Conservation (phyloP, 2,329 filamentous ascomycete species). For the Cladobotryum mycophilum region DNA sequence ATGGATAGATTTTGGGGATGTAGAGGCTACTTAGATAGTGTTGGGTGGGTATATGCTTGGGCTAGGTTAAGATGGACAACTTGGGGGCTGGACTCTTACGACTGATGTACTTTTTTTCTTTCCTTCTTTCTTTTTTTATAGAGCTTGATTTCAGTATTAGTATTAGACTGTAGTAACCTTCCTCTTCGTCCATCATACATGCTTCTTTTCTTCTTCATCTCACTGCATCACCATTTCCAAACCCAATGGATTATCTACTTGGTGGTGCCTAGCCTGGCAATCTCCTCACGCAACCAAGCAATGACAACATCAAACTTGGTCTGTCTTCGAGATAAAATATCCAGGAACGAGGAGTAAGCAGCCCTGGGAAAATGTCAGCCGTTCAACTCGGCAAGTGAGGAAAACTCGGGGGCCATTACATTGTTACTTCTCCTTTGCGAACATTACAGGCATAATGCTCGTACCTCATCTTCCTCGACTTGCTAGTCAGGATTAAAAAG, state of each 20-base stretch:
- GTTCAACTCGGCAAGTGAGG: background rate
- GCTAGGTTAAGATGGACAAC: no score
- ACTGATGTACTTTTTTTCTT: no score
- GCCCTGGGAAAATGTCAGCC: conserved; percentile 41
- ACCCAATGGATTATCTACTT: background rate
- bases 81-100: no score
- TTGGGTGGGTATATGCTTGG: no score
- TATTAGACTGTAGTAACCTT: no score
- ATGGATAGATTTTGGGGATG: background rate
- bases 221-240: background rate
- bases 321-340: conserved; percentile 65
- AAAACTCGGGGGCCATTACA: conserved; percentile 40
- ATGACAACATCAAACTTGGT: conserved; percentile 59
- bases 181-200: background rate
- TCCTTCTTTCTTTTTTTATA: no score
- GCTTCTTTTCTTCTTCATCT: background rate
- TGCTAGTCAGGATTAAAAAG: conserved; percentile 56
- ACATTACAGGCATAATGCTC: conserved; percentile 54
- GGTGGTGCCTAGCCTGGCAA: conserved; percentile 26
- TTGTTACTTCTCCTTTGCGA: conserved; percentile 51
- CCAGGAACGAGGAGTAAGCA: conserved; percentile 62
- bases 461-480: conserved; percentile 37
- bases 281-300: conserved; percentile 56
- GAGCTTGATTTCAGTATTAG: background rate
- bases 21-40: no score